Evolutionary conservation across 2,329 filamentous ascomycete species (phyloP), one percentile per base, ranked within the genome.

Genomic region (Pseudogymnoascus sp.): DNA sequence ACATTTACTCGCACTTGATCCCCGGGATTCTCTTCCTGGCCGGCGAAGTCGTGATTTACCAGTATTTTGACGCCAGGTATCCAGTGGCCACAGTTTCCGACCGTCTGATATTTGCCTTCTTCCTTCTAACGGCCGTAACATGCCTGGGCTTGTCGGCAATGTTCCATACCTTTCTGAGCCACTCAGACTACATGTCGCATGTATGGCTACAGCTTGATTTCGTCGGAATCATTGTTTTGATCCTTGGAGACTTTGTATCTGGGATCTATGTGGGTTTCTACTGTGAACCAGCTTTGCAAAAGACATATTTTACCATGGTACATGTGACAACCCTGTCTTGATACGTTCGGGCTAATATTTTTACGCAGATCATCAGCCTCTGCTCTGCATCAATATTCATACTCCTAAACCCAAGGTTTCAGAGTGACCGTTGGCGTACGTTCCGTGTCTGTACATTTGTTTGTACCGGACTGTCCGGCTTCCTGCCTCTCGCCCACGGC

Each of bases 1-100:
- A 78, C 65, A 78, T 79, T 56, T 77, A 74, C 66, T 75, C 77
- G 14, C 77, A 79, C 67, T 72, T 82, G 4, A 66, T 82, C 2
- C 79, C 80, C 0, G 77, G 74, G 10, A 42, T 79, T 2, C 18
- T 73, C 21, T 74, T 74, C 60, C 61, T 76, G n/a, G 40, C 75
- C 5, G 70, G 70, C 21, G 72, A 76, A 64, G 65, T 64, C 5
- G 61, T 68, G 1, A 69, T 75, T 8, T 65, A 69, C 4, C 64
- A 69, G 42, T 72, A 74, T 59, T 70, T 75, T 35, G 23, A 60
- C 2, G 42, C 38, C 3, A 59, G 65, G 25, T 77, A 77, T 59
- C 75, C 75, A 0, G 65, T 71, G 31, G 72, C 75, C 4, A 67
- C 70, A 1, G 33, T 67, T 18, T 63, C 64, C 10, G 78, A 81